These are phyloP conservation scores for Barnettozyma botsteinii DNA, from an alignment of 805 yeast species.

Conservation along the genomic window DNA sequence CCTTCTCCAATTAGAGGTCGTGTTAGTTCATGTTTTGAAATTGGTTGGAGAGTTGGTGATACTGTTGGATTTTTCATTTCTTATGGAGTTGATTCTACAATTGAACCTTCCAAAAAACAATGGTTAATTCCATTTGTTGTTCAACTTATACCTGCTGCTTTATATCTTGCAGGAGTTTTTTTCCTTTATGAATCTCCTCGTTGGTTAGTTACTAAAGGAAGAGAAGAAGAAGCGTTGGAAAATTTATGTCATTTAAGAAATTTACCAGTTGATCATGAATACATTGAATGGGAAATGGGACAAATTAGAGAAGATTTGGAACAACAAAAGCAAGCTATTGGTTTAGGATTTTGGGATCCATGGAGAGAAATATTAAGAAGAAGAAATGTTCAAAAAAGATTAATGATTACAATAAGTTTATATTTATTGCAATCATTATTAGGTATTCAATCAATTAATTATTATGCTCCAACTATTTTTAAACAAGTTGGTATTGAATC, in stretches of 20 bases:
- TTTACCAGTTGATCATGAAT: constrained; percentile 34
- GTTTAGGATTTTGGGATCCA: constrained; percentile 37
- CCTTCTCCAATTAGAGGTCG: constrained; percentile 43
- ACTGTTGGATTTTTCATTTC: constrained; percentile 45
- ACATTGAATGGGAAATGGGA: constrained; percentile 35
- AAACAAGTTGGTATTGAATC: constrained; percentile 43
- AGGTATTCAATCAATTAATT: constrained; percentile 46
- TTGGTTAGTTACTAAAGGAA: constrained; percentile 34
- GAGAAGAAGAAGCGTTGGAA: constrained; percentile 31
- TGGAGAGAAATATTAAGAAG: constrained; percentile 30
- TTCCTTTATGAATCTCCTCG: constrained; percentile 43
- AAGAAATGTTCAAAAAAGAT: constrained; percentile 30
- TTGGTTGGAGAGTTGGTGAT: constrained; percentile 44
- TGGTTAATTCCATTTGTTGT: constrained; percentile 45
- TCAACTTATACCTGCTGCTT: constrained; percentile 40
- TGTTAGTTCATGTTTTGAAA: constrained; percentile 39
- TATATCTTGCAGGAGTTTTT: constrained; percentile 35
- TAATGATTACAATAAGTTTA: constrained; percentile 34
- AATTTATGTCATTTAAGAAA: constrained; percentile 35
- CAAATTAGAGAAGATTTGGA: constrained; percentile 24
- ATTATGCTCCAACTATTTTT: constrained; percentile 47
- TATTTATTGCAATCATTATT: constrained; percentile 41
- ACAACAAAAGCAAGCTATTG: constrained; percentile 24
- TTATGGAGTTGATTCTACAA: constrained; percentile 38
- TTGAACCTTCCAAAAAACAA: constrained; percentile 27